Evolutionary conservation across 129 eudicot genomes (phyloP).

Genomic region (Centrapalus pauciflorus): DNA sequence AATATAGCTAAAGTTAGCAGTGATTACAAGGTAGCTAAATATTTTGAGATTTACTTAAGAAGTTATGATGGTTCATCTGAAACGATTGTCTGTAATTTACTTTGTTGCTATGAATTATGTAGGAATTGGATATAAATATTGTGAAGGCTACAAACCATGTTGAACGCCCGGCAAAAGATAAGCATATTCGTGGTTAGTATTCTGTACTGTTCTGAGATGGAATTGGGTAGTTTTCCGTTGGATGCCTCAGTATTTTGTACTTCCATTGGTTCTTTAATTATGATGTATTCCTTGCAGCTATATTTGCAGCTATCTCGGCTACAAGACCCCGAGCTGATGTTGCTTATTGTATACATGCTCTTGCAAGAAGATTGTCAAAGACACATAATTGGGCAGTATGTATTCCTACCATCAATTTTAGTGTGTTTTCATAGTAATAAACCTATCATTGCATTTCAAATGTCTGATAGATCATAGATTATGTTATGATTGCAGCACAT

Average conservation of each 20-base stretch:
- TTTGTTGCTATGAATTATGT: neutral
- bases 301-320: slow-evolving; percentile 88
- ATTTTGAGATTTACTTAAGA: neutral
- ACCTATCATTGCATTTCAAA: neutral
- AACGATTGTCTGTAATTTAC: neutral
- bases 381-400: slow-evolving; percentile 98
- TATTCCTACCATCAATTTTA: slow-evolving; percentile 12
- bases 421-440: slow-evolving; percentile 2
- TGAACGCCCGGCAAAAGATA: slow-evolving; percentile 95
- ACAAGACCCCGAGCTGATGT: slow-evolving; percentile 97
- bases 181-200: slow-evolving; percentile 72
- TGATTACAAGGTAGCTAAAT: slow-evolving; percentile 68
- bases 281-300: slow-evolving; percentile 43
- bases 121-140: slow-evolving; percentile 92
- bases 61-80: neutral
- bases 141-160: slow-evolving; percentile 97
- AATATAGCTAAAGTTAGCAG: slow-evolving; percentile 96
- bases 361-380: slow-evolving; percentile 85
- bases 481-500: neutral
- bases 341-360: slow-evolving; percentile 98
- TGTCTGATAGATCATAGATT: neutral
- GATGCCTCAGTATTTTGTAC: neutral
- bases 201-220: neutral
- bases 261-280: neutral
- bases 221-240: neutral